Base-by-base conservation (phyloP, 306 rosid species). In the Canavalia ensiformis region DNA sequence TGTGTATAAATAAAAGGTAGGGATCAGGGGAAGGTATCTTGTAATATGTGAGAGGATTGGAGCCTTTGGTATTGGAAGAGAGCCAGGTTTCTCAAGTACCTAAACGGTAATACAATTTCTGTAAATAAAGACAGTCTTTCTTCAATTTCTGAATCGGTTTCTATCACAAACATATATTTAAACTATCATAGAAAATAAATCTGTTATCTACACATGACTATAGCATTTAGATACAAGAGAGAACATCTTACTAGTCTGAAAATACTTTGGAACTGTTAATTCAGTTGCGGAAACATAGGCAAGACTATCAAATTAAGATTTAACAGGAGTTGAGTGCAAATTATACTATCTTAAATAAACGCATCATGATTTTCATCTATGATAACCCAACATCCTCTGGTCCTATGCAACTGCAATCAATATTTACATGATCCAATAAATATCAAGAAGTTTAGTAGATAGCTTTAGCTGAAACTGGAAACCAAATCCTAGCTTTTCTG, bases 261-360 rank as follows among this genome's bases (percentile, higher is more conserved):
- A 29, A 30, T 42, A 54, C 29, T 30, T 39, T 62, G 74, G 42
- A 42, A 54, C 13, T n/a, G 44, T 29, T 60, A 10, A 35, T 52
- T 52, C 64, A 39, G 39, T 10, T 8, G 7, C 30, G 3, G 55
- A 3, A 29, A 63, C 55, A 39, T 57, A 41, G 65, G 39, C 68
- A 63, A 25, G 10, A 62, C 41, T 62, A 51, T 45, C 68, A 72
- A 58, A 75, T 75, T 59, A 59, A 42, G 8, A 41, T 74, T 5
- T 8, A 54, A 31, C 13, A 2, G 44, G 47, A 56, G 11, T 66
- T 66, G 10, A 66, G 54, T 28, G 25, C 45, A 75, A 9, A 82
- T 67, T 25, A 68, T 35, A 55, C 29, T 65, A 54, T 45, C 82
- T 28, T 39, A 68, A 78, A 56, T n/a, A 8, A 70, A 58, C 6